Evolutionary conservation across 164 flowering plant species (phyloP), one percentile per base, ranked within the genome.

Genomic region (Platanus orientalis): DNA sequence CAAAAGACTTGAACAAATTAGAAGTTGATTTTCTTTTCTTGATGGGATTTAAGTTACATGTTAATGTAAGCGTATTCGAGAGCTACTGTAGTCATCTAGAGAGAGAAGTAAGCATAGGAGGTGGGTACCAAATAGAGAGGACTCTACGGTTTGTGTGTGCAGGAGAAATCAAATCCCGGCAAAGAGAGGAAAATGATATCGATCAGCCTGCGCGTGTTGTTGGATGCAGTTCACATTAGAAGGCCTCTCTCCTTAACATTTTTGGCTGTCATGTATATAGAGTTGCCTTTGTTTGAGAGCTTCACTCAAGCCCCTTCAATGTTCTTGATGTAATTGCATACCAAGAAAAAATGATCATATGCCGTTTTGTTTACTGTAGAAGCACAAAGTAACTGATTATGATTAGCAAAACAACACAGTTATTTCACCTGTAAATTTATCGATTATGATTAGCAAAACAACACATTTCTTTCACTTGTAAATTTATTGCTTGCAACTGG

Each of bases 81-180:
- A 87, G 96, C 62, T 92, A 92, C 62, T 88, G 96, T 61, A 69
- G 81, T 45, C 98, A 90, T 71, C 61, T 92, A 66, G 96, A 92
- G 72, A 86, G 98, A 53, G 98, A 92, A 81, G 98, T 90, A 25
- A 81, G 96, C 67, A 78, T 84, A 24, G 98, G 96, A 70, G 96
- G 96, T 61, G 98, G 92, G 0, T 90, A 85, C 65, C 96, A 92
- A 5, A 88, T 92, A 6, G 96, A 92, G 79, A 86, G 77, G 71
- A 75, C 94, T 7, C 52, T 92, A 24, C 61, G 88, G 52, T 54
- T 32, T 17, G 62, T 74, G 71, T 89, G 94, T 50, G 89, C 86
- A 1, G 84, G 71, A 45, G 87, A 86, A 48, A 87, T 84, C 74
- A 84, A 84, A 70, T 72, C 85, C 2, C 73, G 67, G 40, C 76